Percentiles rank a stretch among this genome's conserved stretches.
Evolutionary conservation across 164 flowering plant genomes (phyloP).

Genomic region (Stephania japonica): DNA sequence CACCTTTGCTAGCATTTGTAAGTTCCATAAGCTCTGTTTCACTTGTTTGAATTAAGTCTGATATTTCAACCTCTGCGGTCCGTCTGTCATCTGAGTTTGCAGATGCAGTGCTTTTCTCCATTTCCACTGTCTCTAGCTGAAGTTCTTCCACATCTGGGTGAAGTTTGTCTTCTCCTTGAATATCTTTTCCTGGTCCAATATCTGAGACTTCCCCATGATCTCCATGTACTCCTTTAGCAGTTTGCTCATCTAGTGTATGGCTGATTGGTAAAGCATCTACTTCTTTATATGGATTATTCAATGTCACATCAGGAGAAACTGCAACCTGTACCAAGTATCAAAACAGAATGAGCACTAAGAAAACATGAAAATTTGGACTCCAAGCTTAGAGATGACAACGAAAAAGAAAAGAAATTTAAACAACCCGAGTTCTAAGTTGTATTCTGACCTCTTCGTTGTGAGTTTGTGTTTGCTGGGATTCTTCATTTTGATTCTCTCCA

Average conservation of each 20-base stretch:
- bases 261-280: neutral
- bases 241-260: conserved; percentile 9
- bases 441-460: conserved; percentile 12
- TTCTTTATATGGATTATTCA: conserved; percentile 6
- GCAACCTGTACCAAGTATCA: neutral
- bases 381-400: neutral
- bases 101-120: conserved; percentile 1
- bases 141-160: conserved; percentile 11
- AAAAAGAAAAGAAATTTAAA: neutral
- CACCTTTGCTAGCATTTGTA: neutral
- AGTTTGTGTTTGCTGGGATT: neutral
- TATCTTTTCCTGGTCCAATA: conserved; percentile 12
- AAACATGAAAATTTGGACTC: neutral
- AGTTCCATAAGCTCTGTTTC: conserved; percentile 7
- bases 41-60: conserved; percentile 10
- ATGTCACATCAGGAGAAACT: conserved; percentile 7
- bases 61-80: conserved; percentile 5
- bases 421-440: neutral
- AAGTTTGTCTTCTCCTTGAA: conserved; percentile 10
- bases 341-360: neutral
- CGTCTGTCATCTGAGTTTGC: conserved; percentile 11
- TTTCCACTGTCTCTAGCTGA: conserved; percentile 4
- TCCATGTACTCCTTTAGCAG: conserved; percentile 3
- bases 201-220: conserved; percentile 2
- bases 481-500: neutral